Evolutionary conservation across 495 filamentous ascomycete genomes (phyloP), one percentile per base, ranked within the genome.

Genomic region (Trichoderma asperelloides): DNA sequence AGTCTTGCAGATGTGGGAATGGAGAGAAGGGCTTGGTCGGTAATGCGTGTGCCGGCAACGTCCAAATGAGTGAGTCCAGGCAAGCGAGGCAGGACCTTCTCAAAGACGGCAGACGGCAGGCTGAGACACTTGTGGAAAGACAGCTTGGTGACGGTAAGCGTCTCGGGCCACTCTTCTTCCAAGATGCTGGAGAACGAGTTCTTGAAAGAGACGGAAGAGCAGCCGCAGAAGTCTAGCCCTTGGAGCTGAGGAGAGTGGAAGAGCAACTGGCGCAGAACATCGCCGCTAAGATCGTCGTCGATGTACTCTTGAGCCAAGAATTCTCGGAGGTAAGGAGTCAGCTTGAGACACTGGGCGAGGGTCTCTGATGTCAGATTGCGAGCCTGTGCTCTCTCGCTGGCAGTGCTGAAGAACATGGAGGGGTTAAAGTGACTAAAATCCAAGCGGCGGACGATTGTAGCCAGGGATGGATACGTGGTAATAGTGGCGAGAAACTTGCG

Each of bases 341-440:
- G 81, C 62, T 91, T 84, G 67, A 96, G 79, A 75, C 90, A 93
- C 71, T 87, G 81, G 65, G 90, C 77, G 65, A 96, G 81, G 23
- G 91, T 95, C 72, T 83, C 83, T 47, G 89, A 82, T 30, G 91
- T 96, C 71, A 96, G 76, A 75, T 93, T 93, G 75, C 88, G 89
- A 70, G 92, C 90, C 75, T 91, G 85, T 45, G 84, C 79, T 60
- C 92, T 91, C 85, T 92, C 89, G 77, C 89, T 86, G 71, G 86
- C 89, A 57, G 89, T 94, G 63, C 88, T 85, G 71, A 93, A 92
- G 43, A 93, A 80, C 30, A 90, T 90, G 21, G 90, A 84, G 7
- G 91, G 91, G 72, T 91, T 95, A 77, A 93, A 94, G 80, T 93
- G 90, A 55, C 90, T 92, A 75, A 96, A 93, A 77, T 96, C 92